These are phyloP conservation scores for Nemophila menziesii DNA, from an alignment of 257 asterid species.

Conservation along the genomic window DNA sequence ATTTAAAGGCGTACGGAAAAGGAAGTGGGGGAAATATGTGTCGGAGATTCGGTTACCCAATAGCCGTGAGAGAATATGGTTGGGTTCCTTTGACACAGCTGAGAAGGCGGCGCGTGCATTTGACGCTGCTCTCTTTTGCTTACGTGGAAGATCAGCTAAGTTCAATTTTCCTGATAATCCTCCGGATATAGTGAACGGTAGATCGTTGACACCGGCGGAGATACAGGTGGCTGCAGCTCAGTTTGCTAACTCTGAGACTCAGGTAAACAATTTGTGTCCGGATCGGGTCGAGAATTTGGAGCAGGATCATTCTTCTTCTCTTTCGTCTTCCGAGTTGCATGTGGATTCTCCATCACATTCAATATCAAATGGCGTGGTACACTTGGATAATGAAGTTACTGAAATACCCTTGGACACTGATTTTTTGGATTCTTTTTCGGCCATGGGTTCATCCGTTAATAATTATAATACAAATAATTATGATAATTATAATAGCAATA, in stretches of 20 bases:
- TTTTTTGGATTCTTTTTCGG: constrained; percentile 27
- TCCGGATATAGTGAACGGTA: constrained; percentile 31
- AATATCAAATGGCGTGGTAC: constrained; percentile 24
- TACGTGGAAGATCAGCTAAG: constrained; percentile 46
- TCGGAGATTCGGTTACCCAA: constrained; percentile 66
- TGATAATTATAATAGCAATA: constrained; percentile 1
- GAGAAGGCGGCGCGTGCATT: constrained; percentile 73
- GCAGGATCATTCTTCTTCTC: constrained; percentile 17
- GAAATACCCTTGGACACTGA: constrained; percentile 33
- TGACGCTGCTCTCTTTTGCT: constrained; percentile 56
- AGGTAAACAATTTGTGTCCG: constrained; percentile 1
- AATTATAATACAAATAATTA: too few species aligned
- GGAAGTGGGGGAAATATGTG: constrained; percentile 73
- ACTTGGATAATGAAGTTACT: constrained; percentile 10
- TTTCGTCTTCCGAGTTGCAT: constrained; percentile 23
- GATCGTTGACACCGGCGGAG: constrained; percentile 42
- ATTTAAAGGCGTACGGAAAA: constrained; percentile 53
- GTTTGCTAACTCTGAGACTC: constrained; percentile 30
- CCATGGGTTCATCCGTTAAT: constrained; percentile 11
- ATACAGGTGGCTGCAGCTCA: constrained; percentile 62
- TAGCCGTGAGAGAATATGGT: constrained; percentile 63
- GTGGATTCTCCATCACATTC: constrained; percentile 54
- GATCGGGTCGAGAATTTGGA: constrained; percentile 26
- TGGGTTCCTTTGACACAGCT: constrained; percentile 59
- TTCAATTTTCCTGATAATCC: constrained; percentile 55